A percentile compares a stretch with the other conserved stretches of the same genome.
Evolutionary conservation across 768 basidiomycete genomes (phyloP).

Genomic region (Hysterangium stoloniferum): DNA sequence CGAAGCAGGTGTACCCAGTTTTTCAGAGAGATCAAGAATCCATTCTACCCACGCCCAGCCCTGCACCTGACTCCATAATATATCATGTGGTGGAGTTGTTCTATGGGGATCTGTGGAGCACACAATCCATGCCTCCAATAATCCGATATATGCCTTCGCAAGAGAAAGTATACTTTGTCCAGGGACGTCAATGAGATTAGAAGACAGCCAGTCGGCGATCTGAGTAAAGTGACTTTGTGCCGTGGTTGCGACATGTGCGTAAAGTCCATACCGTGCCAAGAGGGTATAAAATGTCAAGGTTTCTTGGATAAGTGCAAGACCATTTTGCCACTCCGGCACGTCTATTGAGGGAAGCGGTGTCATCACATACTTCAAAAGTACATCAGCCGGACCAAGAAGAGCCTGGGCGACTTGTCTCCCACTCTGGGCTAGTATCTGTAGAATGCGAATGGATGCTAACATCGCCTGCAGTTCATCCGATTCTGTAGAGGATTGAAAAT

Average conservation of each 20-base stretch:
- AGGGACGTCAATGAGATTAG: constrained; percentile 21
- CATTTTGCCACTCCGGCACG: neutral
- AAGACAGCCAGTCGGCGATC: constrained; percentile 41
- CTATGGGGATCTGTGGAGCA: constrained; percentile 89
- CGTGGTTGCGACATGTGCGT: constrained; percentile 58
- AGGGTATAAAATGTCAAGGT: constrained; percentile 57
- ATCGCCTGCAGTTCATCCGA: neutral
- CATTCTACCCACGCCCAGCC: constrained; percentile 71
- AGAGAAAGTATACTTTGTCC: constrained; percentile 20
- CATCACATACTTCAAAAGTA: constrained; percentile 65
- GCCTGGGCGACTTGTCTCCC: constrained; percentile 33
- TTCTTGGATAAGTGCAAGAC: constrained; percentile 35
- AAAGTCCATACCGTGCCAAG: constrained; percentile 75
- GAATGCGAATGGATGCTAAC: neutral
- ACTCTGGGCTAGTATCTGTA: constrained; percentile 3
- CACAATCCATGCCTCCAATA: constrained; percentile 65
- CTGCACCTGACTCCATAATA: constrained; percentile 83
- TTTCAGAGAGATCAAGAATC: constrained; percentile 25
- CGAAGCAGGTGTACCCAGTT: neutral
- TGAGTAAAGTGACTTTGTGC: constrained; percentile 48
- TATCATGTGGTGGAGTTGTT: constrained; percentile 79
- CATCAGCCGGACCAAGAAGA: constrained; percentile 50
- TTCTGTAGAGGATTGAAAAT: neutral
- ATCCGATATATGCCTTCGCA: constrained; percentile 43
- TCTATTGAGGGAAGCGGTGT: constrained; percentile 36